Evolutionary conservation across 495 filamentous ascomycete genomes (phyloP), one percentile per base, ranked within the genome.

Genomic region (Podospora pseudoanserina): DNA sequence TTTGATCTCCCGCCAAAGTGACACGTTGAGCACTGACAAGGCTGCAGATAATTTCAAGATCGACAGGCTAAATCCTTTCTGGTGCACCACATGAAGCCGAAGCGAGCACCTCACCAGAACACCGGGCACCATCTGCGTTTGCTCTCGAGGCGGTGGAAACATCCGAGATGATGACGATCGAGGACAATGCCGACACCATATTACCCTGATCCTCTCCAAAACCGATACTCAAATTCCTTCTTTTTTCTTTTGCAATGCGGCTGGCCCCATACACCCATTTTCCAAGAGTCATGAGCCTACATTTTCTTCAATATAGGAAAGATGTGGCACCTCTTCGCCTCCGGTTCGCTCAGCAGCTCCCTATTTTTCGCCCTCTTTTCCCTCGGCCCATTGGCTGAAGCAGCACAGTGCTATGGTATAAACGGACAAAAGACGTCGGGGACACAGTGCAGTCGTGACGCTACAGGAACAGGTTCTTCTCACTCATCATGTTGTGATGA

Each of bases 401-500:
- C 28, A 6, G 70, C 67, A 18, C 70, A 72, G 54, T 72, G 70
- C 65, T 72, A 65, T 55, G 65, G 70, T n/a, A 54, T 72, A n/a
- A 67, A 64, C 59, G 70, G 70, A 5, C 70, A 72, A 57, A 72
- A 72, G 65, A 69, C 63, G 59, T 65, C 70, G 1, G 60, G 28
- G 11, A 28, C 67, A 34, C 60, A 64, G 16, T 72, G 70, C 65
- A 70, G 57, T 44, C 65, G 56, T 53, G 19, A 23, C 0, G 73
- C 74, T 13, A 78, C 71, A 4, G 74, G 72, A 3, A 53, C 28
- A n/a, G 67, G 55, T 28, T 67, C 71, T 5, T 76, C 76, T 9
- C 76, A 78, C 70, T 73, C 74, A 27, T 70, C 76, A 19, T 78
- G 76, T 60, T 78, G 76, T 56, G 73, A 75, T 62, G 57, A 64